Base-by-base conservation (phyloP, 495 filamentous ascomycete genomes). In the Penicillium lividum region DNA sequence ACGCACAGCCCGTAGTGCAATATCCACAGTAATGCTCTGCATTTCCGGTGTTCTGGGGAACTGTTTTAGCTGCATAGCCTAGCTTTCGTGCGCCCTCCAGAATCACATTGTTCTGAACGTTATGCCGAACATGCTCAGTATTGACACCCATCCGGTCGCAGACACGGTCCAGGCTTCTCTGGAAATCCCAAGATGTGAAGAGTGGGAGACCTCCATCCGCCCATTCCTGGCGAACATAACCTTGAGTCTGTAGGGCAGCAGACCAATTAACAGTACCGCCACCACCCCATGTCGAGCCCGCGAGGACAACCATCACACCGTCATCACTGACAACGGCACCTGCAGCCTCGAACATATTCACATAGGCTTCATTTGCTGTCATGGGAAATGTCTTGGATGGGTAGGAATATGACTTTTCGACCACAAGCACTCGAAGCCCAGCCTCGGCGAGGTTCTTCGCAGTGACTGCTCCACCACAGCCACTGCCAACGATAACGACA, bases 261-360 rank as follows among this genome's bases (percentile, higher is more conserved):
- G 86, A 88, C 92, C 92, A 96, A 65, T 96, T 96, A 56, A 97
- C 70, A 2, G 89, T 90, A 0, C 92, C 91, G 36, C 93, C 93
- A 49, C 93, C 93, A 38, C 93, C 93, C 83, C 88, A 97, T 25
- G 82, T 86, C 18, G 83, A 82, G 3, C 89, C 92, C 0, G 89
- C 83, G n/a, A 89, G 63, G 1, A 92, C 62, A 25, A 68, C 78
- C 49, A 88, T 72, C 13, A 77, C 79, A 11, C 79, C 78, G 65
- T 94, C 89, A n/a, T 90, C 89, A 15, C 78, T 82, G 25, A 73
- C 66, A 1, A 78, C 46, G 0, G 78, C 53, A 13, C 84, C 86
- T 5, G 77, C 79, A 31, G 77, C 80, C 51, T 90, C 87, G 56
- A 84, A 94, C 51, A 97, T 70, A 54, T 87, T 83, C 15, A 75